Evolutionary conservation across 805 yeast species (phyloP), one percentile per base, ranked within the genome.

Genomic region (Yamadazyma philogaea): DNA sequence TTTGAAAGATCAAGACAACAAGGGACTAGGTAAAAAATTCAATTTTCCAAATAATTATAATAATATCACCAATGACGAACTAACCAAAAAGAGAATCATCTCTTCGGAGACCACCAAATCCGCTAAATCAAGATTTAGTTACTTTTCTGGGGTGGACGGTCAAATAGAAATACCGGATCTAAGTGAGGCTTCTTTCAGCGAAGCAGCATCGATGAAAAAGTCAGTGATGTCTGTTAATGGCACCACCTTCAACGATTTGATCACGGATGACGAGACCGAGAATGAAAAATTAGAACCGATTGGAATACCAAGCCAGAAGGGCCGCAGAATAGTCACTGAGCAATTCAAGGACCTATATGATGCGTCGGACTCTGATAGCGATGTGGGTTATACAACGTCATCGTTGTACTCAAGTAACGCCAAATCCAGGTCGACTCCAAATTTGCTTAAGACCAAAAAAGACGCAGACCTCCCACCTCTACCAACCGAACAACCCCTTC

Each of bases 101-200:
- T 43, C 51, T 10, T 38, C 34, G 7, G 47, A 43, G 12, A 50
- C 53, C 15, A 41, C 30, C 17, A 53, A 40, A 39, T 45, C 57
- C 1, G 48, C 46, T 8, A 46, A 38, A 22, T 47, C 57, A 6
- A 45, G 53, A 27, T 36, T 39, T 22, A 55, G 59, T 27, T 52
- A 46, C 34, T 42, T 38, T 21, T 51, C 56, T 2, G 42, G 49
- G 7, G 38, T 31, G 18, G 45, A 40, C 12, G 74, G 73, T 4
- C 71, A 66, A 39, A 70, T 70, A 16, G 71, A 68, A 42, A 70
- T 70, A 17, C 75, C 75, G 0, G 66, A 68, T 36, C 53, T 69
- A 19, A 54, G 55, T 22, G 64, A 61, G 32, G 50, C 49, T 4
- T 45, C 50, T 18, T 46, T 47, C 40, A 45, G 49, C 41, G 50